Percentiles rank a stretch among this genome's conserved stretches.
These are phyloP conservation scores for Vanilla planifolia DNA, from an alignment of 106 monocot genomes.

Conservation along the genomic window DNA sequence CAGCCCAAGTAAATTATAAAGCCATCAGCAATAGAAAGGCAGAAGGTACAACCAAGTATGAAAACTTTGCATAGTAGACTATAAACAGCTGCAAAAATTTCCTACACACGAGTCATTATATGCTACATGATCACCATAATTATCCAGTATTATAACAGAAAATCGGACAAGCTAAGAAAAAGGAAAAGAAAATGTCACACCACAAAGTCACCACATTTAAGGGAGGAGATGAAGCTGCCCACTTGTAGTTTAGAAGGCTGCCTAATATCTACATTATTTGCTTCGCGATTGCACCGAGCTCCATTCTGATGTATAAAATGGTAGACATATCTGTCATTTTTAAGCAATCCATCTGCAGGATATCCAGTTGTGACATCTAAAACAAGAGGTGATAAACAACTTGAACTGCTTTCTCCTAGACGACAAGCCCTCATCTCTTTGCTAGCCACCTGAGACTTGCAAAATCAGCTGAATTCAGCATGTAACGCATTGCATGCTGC, in stretches of 20 bases:
- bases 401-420: constrained; percentile 24
- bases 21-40: too few relatives aligned
- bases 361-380: constrained; percentile 47
- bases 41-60: too few relatives aligned
- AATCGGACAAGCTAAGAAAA: background rate
- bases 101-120: too few relatives aligned
- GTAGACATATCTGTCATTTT: constrained; percentile 57
- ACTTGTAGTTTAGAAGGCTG: constrained; percentile 8
- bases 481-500: constrained; percentile 5
- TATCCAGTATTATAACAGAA: background rate
- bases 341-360: constrained; percentile 21
- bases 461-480: constrained; percentile 1
- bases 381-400: constrained; percentile 41
- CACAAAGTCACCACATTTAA: constrained; percentile 88
- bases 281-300: constrained; percentile 8
- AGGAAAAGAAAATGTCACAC: constrained; percentile 29
- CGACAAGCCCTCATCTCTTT: constrained; percentile 28
- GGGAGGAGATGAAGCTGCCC: constrained; percentile 34
- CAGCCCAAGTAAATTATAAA: too few relatives aligned
- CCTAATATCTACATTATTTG: constrained; percentile 3
- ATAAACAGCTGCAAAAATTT: too few relatives aligned
- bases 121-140: too few relatives aligned
- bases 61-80: too few relatives aligned
- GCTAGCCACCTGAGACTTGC: constrained; percentile 49
- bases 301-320: constrained; percentile 46